These are phyloP conservation scores for Globisporangium parvum DNA, from an alignment of 352 stramenopile species.

Conservation along the genomic window DNA sequence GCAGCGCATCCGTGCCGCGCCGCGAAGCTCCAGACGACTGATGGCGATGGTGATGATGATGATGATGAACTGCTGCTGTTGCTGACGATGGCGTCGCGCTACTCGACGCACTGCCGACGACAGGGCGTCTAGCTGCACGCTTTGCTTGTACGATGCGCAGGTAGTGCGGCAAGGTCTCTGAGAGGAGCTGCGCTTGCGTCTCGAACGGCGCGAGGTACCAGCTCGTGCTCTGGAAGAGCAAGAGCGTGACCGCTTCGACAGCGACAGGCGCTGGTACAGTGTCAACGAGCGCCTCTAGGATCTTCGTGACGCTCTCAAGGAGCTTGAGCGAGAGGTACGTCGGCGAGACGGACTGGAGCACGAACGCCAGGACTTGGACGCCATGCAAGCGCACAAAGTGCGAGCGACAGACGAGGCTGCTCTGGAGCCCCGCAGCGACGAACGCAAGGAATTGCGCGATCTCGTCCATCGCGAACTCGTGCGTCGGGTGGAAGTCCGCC, in stretches of 20 bases:
- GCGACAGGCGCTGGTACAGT: constrained; percentile 25
- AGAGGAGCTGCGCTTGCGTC: constrained; percentile 63
- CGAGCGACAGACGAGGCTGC: constrained; percentile 55
- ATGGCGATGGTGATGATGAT: constrained; percentile 15
- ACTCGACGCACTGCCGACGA: background rate
- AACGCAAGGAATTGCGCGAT: constrained; percentile 61
- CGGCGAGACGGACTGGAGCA: constrained; percentile 71
- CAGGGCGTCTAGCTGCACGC: background rate
- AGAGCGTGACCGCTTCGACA: constrained; percentile 42
- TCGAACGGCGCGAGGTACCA: constrained; percentile 79
- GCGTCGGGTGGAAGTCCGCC: constrained; percentile 66
- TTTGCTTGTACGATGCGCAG: constrained; percentile 39
- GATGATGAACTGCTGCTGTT: constrained; percentile 8
- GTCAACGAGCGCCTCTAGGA: constrained; percentile 55
- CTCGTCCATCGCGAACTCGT: constrained; percentile 63
- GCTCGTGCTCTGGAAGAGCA: constrained; percentile 75
- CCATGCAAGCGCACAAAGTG: constrained; percentile 68
- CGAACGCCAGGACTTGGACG: constrained; percentile 69
- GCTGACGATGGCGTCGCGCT: background rate
- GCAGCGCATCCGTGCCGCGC: constrained; percentile 14
- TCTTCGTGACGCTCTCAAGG: constrained; percentile 51
- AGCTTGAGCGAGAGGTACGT: constrained; percentile 56
- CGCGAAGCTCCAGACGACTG: constrained; percentile 8
- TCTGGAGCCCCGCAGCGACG: constrained; percentile 44
- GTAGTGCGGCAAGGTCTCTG: constrained; percentile 54